These are phyloP conservation scores for Aspergillus udagawae DNA, from an alignment of 2,329 filamentous ascomycete genomes.

Conservation along the genomic window DNA sequence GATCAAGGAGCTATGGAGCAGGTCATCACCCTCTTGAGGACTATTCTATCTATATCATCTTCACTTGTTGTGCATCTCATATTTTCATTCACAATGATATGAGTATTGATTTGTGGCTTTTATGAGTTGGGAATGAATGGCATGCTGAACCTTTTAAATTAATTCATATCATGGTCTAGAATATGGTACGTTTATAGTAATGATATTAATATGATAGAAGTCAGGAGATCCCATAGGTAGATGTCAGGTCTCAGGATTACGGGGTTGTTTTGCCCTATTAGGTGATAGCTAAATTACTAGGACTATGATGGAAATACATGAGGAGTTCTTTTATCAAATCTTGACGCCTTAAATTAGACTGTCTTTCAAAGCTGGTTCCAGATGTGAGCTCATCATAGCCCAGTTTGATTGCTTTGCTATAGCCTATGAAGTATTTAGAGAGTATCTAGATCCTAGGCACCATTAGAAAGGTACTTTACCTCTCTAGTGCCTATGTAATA, in stretches of 20 bases:
- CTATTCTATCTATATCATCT: not conserved
- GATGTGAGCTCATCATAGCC: not conserved
- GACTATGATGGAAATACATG: not conserved
- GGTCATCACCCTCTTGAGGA: not conserved
- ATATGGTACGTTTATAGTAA: not conserved
- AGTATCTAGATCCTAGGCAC: not conserved
- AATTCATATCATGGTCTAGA: not conserved
- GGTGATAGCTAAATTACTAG: not conserved
- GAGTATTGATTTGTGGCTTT: not conserved
- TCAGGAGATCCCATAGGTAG: not conserved
- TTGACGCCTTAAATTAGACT: not conserved
- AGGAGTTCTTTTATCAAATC: not conserved
- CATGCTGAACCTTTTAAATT: not conserved
- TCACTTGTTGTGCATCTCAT: not conserved
- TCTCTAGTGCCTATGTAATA: no score
- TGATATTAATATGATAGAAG: not conserved
- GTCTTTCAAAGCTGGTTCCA: not conserved
- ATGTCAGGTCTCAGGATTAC: not conserved
- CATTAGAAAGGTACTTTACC: no score
- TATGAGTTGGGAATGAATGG: not conserved
- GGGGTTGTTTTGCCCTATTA: not conserved
- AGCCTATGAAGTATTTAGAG: not conserved
- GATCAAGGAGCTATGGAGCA: not conserved
- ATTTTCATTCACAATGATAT: not conserved
- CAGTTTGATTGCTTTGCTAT: not conserved